Conservation (phyloP, 108 stramenopile species). For the Fragilariopsis cylindrus region DNA sequence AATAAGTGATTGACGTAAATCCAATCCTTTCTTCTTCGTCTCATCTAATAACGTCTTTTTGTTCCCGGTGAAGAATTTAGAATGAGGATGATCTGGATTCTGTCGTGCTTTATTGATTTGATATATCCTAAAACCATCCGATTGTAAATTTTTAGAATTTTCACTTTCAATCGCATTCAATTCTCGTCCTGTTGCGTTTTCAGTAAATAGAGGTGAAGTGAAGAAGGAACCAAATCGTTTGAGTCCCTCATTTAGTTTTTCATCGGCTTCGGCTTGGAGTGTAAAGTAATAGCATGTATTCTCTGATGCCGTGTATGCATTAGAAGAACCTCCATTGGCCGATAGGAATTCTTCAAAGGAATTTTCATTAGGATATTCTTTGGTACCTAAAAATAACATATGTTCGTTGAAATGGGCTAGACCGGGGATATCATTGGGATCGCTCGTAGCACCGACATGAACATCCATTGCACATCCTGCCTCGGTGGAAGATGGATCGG, state of each 20-base stretch:
- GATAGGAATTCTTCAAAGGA: constrained; percentile 76
- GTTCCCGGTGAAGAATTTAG: constrained; percentile 95
- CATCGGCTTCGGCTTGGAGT: constrained; percentile 62
- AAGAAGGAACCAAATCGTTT: constrained; percentile 92
- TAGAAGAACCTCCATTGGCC: constrained; percentile 78
- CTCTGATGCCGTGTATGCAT: constrained; percentile 90
- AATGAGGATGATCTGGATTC: constrained; percentile 84
- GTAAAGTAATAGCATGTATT: constrained; percentile 95
- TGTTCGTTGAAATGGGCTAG: constrained; percentile 86
- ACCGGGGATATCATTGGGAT: constrained; percentile 86
- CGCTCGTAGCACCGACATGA: constrained; percentile 85
- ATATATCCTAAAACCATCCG: constrained; percentile 83
- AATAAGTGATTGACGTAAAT: constrained; percentile 85
- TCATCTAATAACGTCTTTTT: constrained; percentile 74
- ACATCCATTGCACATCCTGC: constrained; percentile 90
- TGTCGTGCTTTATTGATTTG: constrained; percentile 88
- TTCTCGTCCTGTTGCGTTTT: constrained; percentile 82
- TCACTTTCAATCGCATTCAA: constrained; percentile 95
- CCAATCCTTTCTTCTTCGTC: constrained; percentile 64
- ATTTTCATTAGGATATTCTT: constrained; percentile 82
- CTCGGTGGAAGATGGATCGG: constrained; percentile 79
- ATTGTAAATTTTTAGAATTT: constrained; percentile 92
- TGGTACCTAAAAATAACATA: constrained; percentile 87
- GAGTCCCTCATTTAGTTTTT: constrained; percentile 72
- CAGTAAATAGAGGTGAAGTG: constrained; percentile 85